These are phyloP conservation scores for Sphagnum contortum DNA, from an alignment of 225 moss, liverwort and hornwort species.

Conservation along the genomic window DNA sequence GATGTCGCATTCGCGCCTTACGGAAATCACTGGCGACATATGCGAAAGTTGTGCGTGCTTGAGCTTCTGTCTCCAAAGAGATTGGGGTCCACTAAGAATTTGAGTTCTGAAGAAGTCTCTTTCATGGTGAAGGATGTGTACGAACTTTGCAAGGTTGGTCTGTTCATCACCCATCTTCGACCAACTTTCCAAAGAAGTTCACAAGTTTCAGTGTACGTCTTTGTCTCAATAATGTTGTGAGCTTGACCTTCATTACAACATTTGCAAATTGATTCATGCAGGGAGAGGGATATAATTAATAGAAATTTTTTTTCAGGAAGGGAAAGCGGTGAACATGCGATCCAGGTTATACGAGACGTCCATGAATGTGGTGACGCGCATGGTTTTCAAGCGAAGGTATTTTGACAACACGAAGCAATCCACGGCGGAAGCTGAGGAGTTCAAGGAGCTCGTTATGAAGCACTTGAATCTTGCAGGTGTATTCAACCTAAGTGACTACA, in stretches of 20 bases:
- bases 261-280: background rate
- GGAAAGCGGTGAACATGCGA: background rate
- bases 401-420: background rate
- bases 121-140: background rate
- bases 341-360: background rate
- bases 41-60: background rate
- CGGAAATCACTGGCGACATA: background rate
- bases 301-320: background rate
- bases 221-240: background rate
- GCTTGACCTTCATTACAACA: background rate
- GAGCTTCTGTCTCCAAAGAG: background rate
- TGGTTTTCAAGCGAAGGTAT: background rate
- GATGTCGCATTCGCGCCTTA: background rate
- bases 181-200: background rate
- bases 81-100: background rate
- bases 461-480: background rate
- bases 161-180: background rate
- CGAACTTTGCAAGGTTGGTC: background rate
- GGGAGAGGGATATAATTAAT: background rate
- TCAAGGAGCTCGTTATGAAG: background rate
- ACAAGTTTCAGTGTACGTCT: background rate
- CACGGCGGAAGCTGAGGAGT: background rate
- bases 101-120: background rate
- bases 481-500: background rate
- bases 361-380: background rate